Conservation (phyloP, 495 filamentous ascomycete species). For the Bryoglossum gracile region DNA sequence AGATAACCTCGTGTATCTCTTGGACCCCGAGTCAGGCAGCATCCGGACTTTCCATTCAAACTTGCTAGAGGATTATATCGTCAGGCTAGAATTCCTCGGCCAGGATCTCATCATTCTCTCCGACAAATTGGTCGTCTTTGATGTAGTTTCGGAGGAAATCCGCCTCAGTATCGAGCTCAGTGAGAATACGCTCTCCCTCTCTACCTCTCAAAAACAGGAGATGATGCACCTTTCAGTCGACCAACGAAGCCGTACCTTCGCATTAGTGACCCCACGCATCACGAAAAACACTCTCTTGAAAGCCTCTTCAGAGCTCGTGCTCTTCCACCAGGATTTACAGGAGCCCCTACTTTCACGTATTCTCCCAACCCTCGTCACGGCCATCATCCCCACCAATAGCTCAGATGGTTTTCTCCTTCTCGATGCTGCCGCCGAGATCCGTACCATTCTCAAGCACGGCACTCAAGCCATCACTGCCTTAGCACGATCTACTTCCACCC, state of each 20-base stretch:
- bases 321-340: slow-evolving; percentile 45
- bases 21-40: slow-evolving; percentile 50
- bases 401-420: slow-evolving; percentile 56
- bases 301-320: slow-evolving; percentile 39
- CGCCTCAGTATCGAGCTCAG: slow-evolving; percentile 41
- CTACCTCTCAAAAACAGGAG: slow-evolving; percentile 26
- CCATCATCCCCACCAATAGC: slow-evolving; percentile 42
- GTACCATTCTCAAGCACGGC: slow-evolving; percentile 40
- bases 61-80: slow-evolving; percentile 45
- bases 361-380: slow-evolving; percentile 43
- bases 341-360: slow-evolving; percentile 42
- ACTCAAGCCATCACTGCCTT: slow-evolving; percentile 37
- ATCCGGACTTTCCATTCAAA: slow-evolving; percentile 47
- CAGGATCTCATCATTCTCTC: slow-evolving; percentile 57
- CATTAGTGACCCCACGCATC: slow-evolving; percentile 41
- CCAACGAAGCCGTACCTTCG: slow-evolving; percentile 46
- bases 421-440: slow-evolving; percentile 51
- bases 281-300: not conserved
- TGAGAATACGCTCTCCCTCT: slow-evolving; percentile 25
- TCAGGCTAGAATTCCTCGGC: slow-evolving; percentile 50
- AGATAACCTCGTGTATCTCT: slow-evolving; percentile 47
- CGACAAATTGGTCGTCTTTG: slow-evolving; percentile 56
- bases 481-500: slow-evolving; percentile 42
- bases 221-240: slow-evolving; percentile 57
- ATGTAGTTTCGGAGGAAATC: slow-evolving; percentile 54